phyloP scores from a whole-genome alignment of 75 land plant genomes.

The Ceratopteris richardii region DNA sequence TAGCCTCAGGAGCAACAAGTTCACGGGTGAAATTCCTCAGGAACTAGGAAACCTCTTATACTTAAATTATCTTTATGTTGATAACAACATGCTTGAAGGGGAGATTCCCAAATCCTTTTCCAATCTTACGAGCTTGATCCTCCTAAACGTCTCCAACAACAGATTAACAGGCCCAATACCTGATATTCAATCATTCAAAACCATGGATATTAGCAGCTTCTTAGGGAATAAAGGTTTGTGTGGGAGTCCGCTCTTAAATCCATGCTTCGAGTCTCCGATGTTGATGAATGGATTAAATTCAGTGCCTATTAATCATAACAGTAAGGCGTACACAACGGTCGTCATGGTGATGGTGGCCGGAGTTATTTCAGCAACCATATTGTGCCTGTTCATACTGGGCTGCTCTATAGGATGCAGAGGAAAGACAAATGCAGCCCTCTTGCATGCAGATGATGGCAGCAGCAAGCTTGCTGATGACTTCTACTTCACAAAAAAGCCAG shows the following conservation, averaged over 20 bases:
- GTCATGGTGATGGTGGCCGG: conserved; percentile 14
- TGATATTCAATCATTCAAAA: conserved; percentile 29
- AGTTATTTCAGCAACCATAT: conserved; percentile 10
- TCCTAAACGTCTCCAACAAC: conserved; percentile 62
- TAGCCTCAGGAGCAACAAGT: conserved; percentile 13
- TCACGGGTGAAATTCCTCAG: conserved; percentile 18
- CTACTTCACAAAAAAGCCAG: background rate
- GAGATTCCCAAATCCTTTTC: conserved; percentile 45
- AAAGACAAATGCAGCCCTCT: background rate
- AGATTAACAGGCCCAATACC: conserved; percentile 65
- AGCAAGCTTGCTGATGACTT: background rate
- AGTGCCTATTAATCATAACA: background rate
- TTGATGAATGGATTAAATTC: background rate
- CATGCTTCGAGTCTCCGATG: background rate
- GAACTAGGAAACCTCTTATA: conserved; percentile 11
- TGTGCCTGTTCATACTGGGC: background rate
- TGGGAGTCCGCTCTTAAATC: conserved; percentile 37
- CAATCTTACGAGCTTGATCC: conserved; percentile 46
- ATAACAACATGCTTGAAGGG: conserved; percentile 42
- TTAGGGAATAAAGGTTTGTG: conserved; percentile 71
- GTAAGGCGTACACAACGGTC: conserved; percentile 11
- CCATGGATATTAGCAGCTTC: conserved; percentile 54
- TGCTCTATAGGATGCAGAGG: background rate
- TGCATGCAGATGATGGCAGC: conserved; percentile 11
- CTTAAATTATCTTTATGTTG: conserved; percentile 18